Conservation (phyloP, 495 filamentous ascomycete genomes). For the Xylaria castorea region DNA sequence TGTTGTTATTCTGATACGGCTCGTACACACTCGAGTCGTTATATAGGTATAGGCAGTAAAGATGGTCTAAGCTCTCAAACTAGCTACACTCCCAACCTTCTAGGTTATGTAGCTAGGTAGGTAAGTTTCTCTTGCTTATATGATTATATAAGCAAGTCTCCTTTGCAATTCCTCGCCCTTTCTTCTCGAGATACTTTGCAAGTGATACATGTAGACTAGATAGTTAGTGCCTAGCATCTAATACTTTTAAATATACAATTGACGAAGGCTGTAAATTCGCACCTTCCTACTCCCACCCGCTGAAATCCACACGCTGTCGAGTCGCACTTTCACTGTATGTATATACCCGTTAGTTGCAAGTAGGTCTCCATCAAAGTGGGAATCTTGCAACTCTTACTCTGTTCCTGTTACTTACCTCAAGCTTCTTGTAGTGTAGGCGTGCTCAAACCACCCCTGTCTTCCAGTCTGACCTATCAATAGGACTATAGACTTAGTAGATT, state of each 20-base stretch:
- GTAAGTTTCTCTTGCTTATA: background rate
- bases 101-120: too few species aligned
- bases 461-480: background rate
- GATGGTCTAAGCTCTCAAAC: constrained; percentile 4
- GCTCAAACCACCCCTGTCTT: constrained; percentile 3
- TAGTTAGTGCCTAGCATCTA: background rate
- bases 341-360: background rate
- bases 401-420: background rate
- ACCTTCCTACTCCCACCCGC: background rate
- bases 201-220: background rate
- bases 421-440: background rate
- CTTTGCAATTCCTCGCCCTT: background rate
- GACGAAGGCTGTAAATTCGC: background rate
- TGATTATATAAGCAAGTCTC: background rate
- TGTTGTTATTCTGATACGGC: background rate
- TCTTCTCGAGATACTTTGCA: background rate
- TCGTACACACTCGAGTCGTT: background rate
- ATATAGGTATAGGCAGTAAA: background rate
- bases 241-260: background rate
- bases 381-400: background rate
- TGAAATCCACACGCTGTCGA: background rate
- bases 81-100: too few species aligned
- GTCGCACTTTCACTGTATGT: background rate
- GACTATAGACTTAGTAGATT: background rate
- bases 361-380: background rate